Conservation (phyloP, 345 rosid genomes). For the Brassica carinata region DNA sequence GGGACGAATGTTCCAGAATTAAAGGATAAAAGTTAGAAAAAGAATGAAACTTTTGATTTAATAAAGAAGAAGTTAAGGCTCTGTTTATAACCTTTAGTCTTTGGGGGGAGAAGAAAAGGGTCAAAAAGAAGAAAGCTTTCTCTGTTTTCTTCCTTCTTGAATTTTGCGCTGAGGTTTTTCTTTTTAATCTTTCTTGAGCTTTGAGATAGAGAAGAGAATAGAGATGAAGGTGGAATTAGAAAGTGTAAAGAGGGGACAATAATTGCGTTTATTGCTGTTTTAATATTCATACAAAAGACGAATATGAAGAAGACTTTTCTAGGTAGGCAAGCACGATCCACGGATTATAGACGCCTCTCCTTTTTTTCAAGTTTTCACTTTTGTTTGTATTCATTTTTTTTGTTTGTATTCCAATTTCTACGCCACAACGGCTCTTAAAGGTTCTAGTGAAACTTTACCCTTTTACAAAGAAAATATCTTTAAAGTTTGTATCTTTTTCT, state of each 20-base stretch:
- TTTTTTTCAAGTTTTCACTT: constrained; percentile 22
- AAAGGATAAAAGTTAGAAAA: constrained; percentile 9
- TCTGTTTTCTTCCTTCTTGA: constrained; percentile 36
- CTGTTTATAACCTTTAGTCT: constrained; percentile 22
- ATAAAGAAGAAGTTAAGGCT: not conserved
- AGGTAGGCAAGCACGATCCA: constrained; percentile 42
- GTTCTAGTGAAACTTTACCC: constrained; percentile 19
- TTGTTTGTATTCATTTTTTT: constrained; percentile 29
- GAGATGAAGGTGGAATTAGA: constrained; percentile 4
- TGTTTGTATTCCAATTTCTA: constrained; percentile 24
- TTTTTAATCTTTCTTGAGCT: constrained; percentile 29
- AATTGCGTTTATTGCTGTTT: constrained; percentile 20
- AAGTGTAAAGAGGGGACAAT: constrained; percentile 28
- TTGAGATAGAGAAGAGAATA: constrained; percentile 6
- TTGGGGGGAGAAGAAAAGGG: not conserved
- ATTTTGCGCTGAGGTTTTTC: constrained; percentile 21
- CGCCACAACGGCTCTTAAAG: constrained; percentile 36
- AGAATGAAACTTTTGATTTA: not conserved
- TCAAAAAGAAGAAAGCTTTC: constrained; percentile 36
- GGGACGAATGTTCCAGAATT: constrained; percentile 13
- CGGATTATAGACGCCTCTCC: constrained; percentile 37
- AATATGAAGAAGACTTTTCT: constrained; percentile 39
- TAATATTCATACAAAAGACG: constrained; percentile 16
- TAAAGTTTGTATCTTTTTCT: not conserved
- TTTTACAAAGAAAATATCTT: not conserved